Base-by-base conservation (phyloP, 2,329 filamentous ascomycete genomes). In the Epichloe brachyelytri region DNA sequence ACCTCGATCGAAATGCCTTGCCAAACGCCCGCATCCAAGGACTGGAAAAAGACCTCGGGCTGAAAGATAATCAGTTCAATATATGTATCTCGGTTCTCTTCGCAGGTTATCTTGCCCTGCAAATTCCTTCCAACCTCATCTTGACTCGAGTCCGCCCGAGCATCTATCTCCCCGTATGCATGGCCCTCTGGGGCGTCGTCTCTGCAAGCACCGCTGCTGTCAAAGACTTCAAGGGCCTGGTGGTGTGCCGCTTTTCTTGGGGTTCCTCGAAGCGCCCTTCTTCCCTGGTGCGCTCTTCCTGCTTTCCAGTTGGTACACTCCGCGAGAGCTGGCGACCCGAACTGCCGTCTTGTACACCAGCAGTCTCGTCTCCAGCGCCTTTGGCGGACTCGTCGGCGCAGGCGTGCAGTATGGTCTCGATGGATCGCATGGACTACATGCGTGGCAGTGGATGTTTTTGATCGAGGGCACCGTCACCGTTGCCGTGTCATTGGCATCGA, bases 291-390 rank as follows among this genome's bases (percentile, higher is more conserved):
- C 59, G 2, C 51, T 65, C 2, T 65, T 64, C 48, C 68, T 77
- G 48, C 64, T 79, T 3, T 72, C 71, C 2, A 71, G 75, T 38
- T 80, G 75, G 63, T 80, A 79, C 60, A 78, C 74, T 2, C 66
- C 74, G 34, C 72, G 76, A 56, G 70, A 72, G 56, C 57, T 74
- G 26, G 63, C 67, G n/a, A 60, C 66, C 2, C 63, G 71, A 41
- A 68, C 72, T 8, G 67, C 70, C 2, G 68, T 74, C 51, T 62
- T 75, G 1, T 75, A 75, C 53, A 65, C 71, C 0, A 69, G 68
- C 2, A 66, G 65, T 15, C 60, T 67, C 15, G 55, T 66, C 30
- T 62, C 64, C 3, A 65, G 62, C 0, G 65, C 67, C 1, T 73
- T 73, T 39, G 67, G 67, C 0, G 71, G 71, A 4, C 62, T 74